Percentiles rank a stretch among this genome's conserved stretches.
Evolutionary conservation across 257 asterid genomes (phyloP).

Genomic region (Leonotis leonurus): DNA sequence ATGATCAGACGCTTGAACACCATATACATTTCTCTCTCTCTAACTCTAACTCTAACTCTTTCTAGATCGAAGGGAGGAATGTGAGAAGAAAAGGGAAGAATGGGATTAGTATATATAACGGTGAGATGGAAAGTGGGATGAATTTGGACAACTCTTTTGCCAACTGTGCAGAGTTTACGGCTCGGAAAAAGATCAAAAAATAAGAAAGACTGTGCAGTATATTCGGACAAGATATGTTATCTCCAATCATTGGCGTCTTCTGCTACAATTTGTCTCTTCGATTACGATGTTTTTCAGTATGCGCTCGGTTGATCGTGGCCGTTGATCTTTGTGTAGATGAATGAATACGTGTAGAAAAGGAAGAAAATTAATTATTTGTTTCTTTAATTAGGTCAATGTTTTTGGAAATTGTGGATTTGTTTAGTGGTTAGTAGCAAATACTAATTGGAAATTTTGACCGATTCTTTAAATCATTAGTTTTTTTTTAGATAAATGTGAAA

Average conservation of each 20-base stretch:
- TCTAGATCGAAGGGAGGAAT: conserved; percentile 8
- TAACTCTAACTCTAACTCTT: background rate
- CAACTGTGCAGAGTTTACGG: conserved; percentile 19
- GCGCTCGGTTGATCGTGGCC: background rate
- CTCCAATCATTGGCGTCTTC: conserved; percentile 47
- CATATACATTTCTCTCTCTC: conserved; percentile 56
- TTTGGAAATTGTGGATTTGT: background rate
- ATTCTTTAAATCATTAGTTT: too few species aligned
- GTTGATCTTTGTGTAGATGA: background rate
- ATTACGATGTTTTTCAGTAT: conserved; percentile 14
- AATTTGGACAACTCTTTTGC: conserved; percentile 17
- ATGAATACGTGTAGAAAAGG: too few species aligned
- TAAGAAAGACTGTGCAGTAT: conserved; percentile 12
- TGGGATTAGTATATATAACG: conserved; percentile 1
- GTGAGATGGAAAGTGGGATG: conserved; percentile 14
- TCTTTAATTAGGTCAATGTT: background rate
- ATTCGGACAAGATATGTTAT: conserved; percentile 27
- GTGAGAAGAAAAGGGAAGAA: background rate
- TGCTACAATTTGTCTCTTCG: conserved; percentile 17
- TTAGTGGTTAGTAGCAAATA: too few species aligned
- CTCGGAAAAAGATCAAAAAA: too few species aligned
- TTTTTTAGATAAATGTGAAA: background rate
- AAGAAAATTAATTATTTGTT: too few species aligned
- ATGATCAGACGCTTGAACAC: conserved; percentile 65
- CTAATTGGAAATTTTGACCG: too few species aligned